Conservation (phyloP, 164 flowering plant genomes). For the Chimonanthus salicifolius region DNA sequence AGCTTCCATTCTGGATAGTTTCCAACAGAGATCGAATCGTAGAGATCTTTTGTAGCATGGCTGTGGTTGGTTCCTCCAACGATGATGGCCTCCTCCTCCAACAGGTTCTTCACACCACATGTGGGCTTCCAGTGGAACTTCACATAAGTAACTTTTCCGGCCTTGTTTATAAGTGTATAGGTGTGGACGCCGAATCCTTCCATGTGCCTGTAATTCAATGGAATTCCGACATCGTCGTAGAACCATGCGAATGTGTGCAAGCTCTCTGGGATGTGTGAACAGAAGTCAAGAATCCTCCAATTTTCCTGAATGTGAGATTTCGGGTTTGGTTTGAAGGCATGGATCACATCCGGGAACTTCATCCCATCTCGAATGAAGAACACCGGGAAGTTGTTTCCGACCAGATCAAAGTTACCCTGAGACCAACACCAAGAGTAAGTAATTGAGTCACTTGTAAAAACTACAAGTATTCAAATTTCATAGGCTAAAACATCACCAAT, state of each 20-base stretch:
- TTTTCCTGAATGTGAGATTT: constrained; percentile 68
- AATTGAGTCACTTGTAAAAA: not conserved
- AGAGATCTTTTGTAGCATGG: constrained; percentile 86
- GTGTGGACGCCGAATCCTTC: constrained; percentile 85
- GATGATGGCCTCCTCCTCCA: constrained; percentile 65
- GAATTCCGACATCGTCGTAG: constrained; percentile 77
- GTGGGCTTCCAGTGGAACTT: constrained; percentile 92
- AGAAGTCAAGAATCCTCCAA: constrained; percentile 62
- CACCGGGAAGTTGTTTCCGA: constrained; percentile 70
- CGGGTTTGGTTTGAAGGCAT: constrained; percentile 65
- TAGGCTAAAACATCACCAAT: not conserved
- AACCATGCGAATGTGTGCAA: constrained; percentile 64
- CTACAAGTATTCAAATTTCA: not conserved
- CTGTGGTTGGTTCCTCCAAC: constrained; percentile 84
- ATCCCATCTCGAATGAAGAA: constrained; percentile 69
- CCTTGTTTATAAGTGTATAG: constrained; percentile 62
- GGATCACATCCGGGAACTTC: constrained; percentile 68
- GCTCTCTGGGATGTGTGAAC: constrained; percentile 72
- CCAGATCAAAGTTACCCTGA: constrained; percentile 60
- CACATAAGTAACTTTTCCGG: constrained; percentile 67
- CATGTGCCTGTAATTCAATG: constrained; percentile 83
- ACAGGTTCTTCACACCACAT: constrained; percentile 65
- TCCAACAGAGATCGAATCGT: constrained; percentile 76
- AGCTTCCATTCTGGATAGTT: constrained; percentile 90
- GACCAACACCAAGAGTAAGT: not conserved